A percentile compares a stretch with the other conserved stretches of the same genome.
Conservation (phyloP, 2,329 filamentous ascomycete genomes). For the Sporothrix protearum region DNA sequence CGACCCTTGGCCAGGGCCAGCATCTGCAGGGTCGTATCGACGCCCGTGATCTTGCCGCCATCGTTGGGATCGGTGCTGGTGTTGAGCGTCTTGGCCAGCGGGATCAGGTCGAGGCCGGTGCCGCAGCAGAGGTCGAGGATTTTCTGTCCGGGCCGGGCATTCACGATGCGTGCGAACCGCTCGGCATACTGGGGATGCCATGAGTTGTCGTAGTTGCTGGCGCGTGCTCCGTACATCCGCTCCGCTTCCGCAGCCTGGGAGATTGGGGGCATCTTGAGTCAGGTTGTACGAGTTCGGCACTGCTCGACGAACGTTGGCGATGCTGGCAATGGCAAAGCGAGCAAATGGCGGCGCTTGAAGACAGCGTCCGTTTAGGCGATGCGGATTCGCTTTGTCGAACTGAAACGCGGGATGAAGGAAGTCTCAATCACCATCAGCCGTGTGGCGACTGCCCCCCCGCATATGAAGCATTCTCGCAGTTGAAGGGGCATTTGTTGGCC, state of each 20-base stretch:
- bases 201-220: slow-evolving; percentile 35
- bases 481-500: neutral
- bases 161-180: slow-evolving; percentile 33
- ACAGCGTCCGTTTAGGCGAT: neutral
- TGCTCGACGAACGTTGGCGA: neutral
- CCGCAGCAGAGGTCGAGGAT: slow-evolving; percentile 38
- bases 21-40: slow-evolving; percentile 37
- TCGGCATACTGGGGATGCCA: slow-evolving; percentile 37
- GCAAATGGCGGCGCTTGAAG: neutral
- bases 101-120: slow-evolving; percentile 36
- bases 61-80: slow-evolving; percentile 11
- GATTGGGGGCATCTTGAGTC: neutral
- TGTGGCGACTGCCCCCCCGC: neutral
- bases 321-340: neutral
- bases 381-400: neutral
- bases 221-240: slow-evolving; percentile 36
- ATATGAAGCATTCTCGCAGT: neutral
- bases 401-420: neutral
- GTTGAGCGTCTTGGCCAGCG: slow-evolving; percentile 33
- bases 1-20: slow-evolving; percentile 33
- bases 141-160: slow-evolving; percentile 31
- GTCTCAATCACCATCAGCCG: neutral
- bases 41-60: slow-evolving; percentile 33
- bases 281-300: neutral
- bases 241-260: slow-evolving; percentile 27